Evolutionary conservation across 1,139 yeast species (phyloP), one percentile per base, ranked within the genome.

Genomic region (Debaryomycetaceae sp.): DNA sequence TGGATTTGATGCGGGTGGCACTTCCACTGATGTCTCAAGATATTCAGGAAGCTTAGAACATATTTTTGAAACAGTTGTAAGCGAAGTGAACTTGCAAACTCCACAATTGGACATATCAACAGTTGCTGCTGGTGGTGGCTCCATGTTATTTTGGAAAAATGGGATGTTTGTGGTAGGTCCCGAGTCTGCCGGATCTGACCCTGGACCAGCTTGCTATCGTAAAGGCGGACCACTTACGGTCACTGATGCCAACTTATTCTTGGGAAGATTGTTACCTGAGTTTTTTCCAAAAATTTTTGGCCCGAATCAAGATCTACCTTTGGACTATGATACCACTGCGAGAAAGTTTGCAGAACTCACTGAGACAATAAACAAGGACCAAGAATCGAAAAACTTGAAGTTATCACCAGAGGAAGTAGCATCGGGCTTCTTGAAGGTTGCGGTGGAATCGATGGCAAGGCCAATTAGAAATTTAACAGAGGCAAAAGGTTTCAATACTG

Each of bases 91-190:
- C 43, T 59, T 72, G 35, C 76, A 70, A 54, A 72, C 77, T 5
- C 78, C 78, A 3, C 78, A 72, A 51, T 59, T 72, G 44, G 76
- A 72, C 46, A 72, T 72, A 33, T 69, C 76, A 1, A 72, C 77
- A 0, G 78, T 72, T 20, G 78, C 78, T 11, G 78, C 78, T 8
- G 78, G 78, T 36, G 78, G 78, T 43, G 78, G 78, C 0, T 69
- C 75, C 0, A 69, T 70, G 64, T 57, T 72, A 34, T 71, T 71
- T 46, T 72, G 75, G 75, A 66, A 62, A 47, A 72, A 72, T 50
- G 74, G 74, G 1, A 69, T 72, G 66, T 72, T 72, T 54, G 76
- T 71, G 2, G 75, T 72, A 11, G 78, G 78, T 2, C 78, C 78
- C 0, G 76, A 72, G 51, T 68, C 73, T 14, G 78, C 78, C 9